Percentiles rank a stretch among this genome's conserved stretches.
Conservation (phyloP, 2,329 filamentous ascomycete genomes). For the Hymenoscyphus fructigenus region DNA sequence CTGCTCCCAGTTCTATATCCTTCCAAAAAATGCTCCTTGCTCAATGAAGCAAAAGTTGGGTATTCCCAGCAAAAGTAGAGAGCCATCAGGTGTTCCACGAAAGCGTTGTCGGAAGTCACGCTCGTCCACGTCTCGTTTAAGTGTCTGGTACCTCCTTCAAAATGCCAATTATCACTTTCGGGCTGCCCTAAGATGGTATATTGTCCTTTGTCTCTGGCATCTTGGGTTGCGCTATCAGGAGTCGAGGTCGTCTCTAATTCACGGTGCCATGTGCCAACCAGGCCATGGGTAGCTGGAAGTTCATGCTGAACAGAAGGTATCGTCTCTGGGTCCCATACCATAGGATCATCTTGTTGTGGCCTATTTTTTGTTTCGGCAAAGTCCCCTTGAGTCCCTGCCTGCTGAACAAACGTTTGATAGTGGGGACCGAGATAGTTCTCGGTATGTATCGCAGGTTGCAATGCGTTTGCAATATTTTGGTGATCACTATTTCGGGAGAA, state of each 20-base stretch:
- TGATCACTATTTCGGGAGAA: conserved; percentile 40
- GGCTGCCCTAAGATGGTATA: conserved; percentile 59
- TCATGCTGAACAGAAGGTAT: conserved; percentile 34
- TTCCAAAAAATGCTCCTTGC: conserved; percentile 42
- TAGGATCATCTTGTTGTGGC: conserved; percentile 10
- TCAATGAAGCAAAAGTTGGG: conserved; percentile 71
- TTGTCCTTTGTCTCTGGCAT: conserved; percentile 44
- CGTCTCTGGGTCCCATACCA: conserved; percentile 34
- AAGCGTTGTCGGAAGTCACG: conserved; percentile 55
- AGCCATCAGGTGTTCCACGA: conserved; percentile 63
- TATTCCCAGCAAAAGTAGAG: conserved; percentile 77
- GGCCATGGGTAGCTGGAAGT: conserved; percentile 43
- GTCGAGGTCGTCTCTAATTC: conserved; percentile 11
- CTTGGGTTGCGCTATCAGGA: conserved; percentile 18
- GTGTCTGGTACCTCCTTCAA: conserved; percentile 62
- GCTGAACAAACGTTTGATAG: background rate
- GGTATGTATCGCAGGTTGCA: conserved; percentile 39
- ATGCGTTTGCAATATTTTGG: conserved; percentile 26
- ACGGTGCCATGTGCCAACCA: conserved; percentile 42
- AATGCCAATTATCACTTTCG: conserved; percentile 60
- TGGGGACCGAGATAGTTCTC: conserved; percentile 30
- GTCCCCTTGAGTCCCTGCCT: conserved; percentile 36
- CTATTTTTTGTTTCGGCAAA: background rate
- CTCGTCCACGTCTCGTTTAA: conserved; percentile 68
- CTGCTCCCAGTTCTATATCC: conserved; percentile 23